phyloP scores from a whole-genome alignment of 495 filamentous ascomycete genomes.

The Aspergillus mulundensis region DNA sequence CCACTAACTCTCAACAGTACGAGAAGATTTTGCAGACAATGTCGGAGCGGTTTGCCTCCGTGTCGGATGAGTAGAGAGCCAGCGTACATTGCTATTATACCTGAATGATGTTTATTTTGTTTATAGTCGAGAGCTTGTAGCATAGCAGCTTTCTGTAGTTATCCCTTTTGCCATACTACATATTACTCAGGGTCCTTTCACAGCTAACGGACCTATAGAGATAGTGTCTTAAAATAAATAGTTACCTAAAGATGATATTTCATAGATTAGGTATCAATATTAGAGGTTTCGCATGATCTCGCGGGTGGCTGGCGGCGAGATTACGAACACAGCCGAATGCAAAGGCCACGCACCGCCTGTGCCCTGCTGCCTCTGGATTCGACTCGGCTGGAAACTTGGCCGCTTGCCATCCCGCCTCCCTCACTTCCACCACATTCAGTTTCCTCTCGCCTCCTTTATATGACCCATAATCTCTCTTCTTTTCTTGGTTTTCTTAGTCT shows the following conservation, averaged over 20 bases:
- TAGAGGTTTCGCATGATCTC: background rate
- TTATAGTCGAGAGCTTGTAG: conserved; percentile 23
- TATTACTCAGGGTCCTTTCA: background rate
- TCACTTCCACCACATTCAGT: conserved; percentile 4
- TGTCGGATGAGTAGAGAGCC: conserved; percentile 78
- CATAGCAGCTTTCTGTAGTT: conserved; percentile 43
- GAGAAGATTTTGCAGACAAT: conserved; percentile 85
- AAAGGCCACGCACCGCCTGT: conserved; percentile 8
- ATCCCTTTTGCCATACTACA: conserved; percentile 16
- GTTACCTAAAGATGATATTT: background rate
- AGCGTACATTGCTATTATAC: conserved; percentile 5
- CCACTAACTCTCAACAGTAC: conserved; percentile 53
- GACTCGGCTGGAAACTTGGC: conserved; percentile 9
- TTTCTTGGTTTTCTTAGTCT: conserved; percentile 13
- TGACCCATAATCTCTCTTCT: conserved; percentile 4
- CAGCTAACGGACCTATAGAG: background rate
- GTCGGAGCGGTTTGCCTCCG: conserved; percentile 92
- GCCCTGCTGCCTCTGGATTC: conserved; percentile 13
- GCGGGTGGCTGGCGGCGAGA: background rate
- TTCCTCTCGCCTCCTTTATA: background rate
- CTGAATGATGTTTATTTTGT: conserved; percentile 7
- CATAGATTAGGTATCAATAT: background rate
- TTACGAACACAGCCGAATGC: background rate
- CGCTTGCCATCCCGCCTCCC: conserved; percentile 12
- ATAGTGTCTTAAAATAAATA: no score